Percentiles rank a stretch among this genome's conserved stretches.
phyloP scores from a whole-genome alignment of 768 basidiomycete species.

The Rhodotorula diobovata region DNA sequence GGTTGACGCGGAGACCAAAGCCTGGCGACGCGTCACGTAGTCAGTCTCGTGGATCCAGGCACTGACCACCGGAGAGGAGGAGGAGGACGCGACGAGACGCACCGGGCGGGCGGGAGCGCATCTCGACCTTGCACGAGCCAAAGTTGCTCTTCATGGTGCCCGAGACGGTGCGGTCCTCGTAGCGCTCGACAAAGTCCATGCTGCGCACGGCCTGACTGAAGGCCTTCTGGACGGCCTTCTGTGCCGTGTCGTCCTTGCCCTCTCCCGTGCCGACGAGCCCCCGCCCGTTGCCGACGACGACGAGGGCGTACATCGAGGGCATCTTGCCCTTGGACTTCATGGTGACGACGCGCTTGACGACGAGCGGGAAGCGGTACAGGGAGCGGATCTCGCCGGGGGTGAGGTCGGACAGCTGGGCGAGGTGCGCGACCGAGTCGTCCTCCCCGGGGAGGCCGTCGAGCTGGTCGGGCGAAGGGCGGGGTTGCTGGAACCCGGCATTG shows the following conservation, averaged over 20 bases:
- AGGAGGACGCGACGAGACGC: slow-evolving; percentile 25
- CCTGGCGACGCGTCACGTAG: slow-evolving; percentile 53
- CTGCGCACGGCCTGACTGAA: slow-evolving; percentile 67
- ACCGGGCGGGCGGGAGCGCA: slow-evolving; percentile 57
- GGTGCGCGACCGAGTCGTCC: slow-evolving; percentile 32
- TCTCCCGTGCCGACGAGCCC: slow-evolving; percentile 79
- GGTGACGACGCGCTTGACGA: slow-evolving; percentile 60
- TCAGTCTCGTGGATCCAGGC: no score
- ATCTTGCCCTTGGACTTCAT: slow-evolving; percentile 95
- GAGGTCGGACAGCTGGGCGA: slow-evolving; percentile 45
- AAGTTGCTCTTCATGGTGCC: slow-evolving; percentile 80
- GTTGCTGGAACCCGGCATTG: slow-evolving; percentile 23
- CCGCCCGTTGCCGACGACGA: slow-evolving; percentile 74
- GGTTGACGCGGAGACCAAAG: slow-evolving; percentile 86
- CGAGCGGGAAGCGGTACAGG: slow-evolving; percentile 48
- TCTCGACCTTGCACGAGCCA: slow-evolving; percentile 70
- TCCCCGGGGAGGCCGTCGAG: slow-evolving; percentile 38
- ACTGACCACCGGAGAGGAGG: neutral
- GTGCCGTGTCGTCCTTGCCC: slow-evolving; percentile 64
- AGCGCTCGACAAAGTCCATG: slow-evolving; percentile 91
- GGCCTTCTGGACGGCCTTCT: slow-evolving; percentile 58
- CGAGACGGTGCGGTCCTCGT: slow-evolving; percentile 92
- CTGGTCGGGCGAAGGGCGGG: slow-evolving; percentile 18
- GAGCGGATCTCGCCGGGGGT: slow-evolving; percentile 45
- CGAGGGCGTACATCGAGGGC: slow-evolving; percentile 58